Percentiles rank a stretch among this genome's conserved stretches.
These are phyloP conservation scores for Peribolospora baueri DNA, from an alignment of 768 basidiomycete species.

Conservation along the genomic window DNA sequence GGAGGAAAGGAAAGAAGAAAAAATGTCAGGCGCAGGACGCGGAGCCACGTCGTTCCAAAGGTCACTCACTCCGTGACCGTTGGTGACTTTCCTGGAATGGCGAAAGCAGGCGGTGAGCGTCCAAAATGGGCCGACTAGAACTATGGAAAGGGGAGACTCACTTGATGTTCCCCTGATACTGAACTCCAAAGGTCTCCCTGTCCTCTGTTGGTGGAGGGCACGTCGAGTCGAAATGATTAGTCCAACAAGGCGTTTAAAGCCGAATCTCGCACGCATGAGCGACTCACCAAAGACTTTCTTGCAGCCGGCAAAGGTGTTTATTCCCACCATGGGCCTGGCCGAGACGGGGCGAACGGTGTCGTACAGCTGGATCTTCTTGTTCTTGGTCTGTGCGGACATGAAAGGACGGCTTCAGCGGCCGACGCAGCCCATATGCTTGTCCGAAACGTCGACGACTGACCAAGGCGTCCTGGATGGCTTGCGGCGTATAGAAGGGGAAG, in stretches of 20 bases:
- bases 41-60: too few relatives aligned
- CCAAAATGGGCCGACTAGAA: background rate
- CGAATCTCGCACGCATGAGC: background rate
- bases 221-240: background rate
- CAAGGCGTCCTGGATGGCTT: slow-evolving; percentile 25
- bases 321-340: background rate
- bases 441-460: background rate
- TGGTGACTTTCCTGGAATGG: background rate
- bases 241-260: background rate
- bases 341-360: background rate
- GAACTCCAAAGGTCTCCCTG: background rate
- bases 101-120: background rate
- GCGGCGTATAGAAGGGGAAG: slow-evolving; percentile 56
- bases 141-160: background rate
- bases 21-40: too few relatives aligned
- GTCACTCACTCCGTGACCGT: background rate
- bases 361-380: background rate
- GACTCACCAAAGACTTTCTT: background rate
- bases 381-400: too few relatives aligned
- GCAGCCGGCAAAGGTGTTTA: background rate
- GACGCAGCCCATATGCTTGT: background rate
- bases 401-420: too few relatives aligned
- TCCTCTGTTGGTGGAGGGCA: background rate
- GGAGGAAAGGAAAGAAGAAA: background rate
- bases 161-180: background rate